Evolutionary conservation across 2,329 filamentous ascomycete genomes (phyloP), one percentile per base, ranked within the genome.

Genomic region (Neofusicoccum cordaticola): DNA sequence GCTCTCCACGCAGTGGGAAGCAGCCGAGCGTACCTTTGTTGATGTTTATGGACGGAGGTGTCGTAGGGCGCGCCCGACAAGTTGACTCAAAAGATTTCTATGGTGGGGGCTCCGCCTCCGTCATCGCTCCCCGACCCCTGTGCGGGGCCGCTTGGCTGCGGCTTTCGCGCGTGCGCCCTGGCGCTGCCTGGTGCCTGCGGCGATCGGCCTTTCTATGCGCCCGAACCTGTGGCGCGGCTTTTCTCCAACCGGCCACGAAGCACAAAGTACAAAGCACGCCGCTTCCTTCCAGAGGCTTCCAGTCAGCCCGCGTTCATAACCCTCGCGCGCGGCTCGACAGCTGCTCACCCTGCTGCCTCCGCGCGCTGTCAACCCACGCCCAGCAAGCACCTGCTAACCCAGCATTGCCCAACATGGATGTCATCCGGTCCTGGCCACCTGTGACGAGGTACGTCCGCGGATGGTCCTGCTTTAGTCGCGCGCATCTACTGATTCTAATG

Each of bases 401-500:
- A n/a, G 4, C 68, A 52, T 66, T 66, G 53, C 64, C 58, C 65
- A 72, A 69, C 64, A 85, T 87, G 83, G 86, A 88, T 77, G 80
- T 81, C 68, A 89, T 88, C 74, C 88, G 86, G 85, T 81, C 83
- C 69, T 83, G 86, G 70, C 88, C 88, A 72, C 88, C 88, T 64
- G 85, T 91, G 70, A 82, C 86, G 65, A 86, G 88, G 88, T 90
- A 83, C 72, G 81, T 68, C 53, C 13, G 13, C 27, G 31, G 27
- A 27, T 17, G 1, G 7, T 5, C n/a, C 56, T n/a, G n/a, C 22
- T 31, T 44, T 50, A 37, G 34, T 31, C 35, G 45, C 61, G 35
- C 17, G 12, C 19, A 61, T 19, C 41, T 15, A 61, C 34, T 48
- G 19, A 56, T 64, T 61, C n/a, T 42, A 39, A 37, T 50, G n/a